Conservation (phyloP, 2,329 filamentous ascomycete species). For the Camillea tinctor region DNA sequence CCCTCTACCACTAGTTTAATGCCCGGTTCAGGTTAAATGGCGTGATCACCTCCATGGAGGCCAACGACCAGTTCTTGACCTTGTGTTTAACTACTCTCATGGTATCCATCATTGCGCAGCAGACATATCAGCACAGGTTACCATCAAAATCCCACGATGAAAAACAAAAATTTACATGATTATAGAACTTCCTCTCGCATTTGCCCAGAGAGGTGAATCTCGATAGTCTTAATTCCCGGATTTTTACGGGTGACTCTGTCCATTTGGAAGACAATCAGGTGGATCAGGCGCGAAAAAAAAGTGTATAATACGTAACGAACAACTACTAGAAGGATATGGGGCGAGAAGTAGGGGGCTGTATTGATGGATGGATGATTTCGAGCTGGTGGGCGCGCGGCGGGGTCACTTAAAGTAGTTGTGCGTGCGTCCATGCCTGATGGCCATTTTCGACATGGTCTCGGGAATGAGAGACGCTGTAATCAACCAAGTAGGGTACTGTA, state of each 20-base stretch:
- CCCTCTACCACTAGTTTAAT: conserved; percentile 22
- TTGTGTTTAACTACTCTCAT: conserved; percentile 13
- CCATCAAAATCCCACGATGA: neutral
- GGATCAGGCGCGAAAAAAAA: conserved; percentile 9
- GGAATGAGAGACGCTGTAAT: conserved; percentile 16
- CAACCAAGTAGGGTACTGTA: conserved; percentile 14
- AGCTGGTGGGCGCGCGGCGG: conserved; percentile 2
- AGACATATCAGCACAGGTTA: conserved; percentile 2
- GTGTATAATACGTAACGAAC: conserved; percentile 17
- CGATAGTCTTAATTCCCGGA: conserved; percentile 7
- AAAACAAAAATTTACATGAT: conserved; percentile 14
- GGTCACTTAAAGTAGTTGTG: conserved; percentile 1
- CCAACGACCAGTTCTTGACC: conserved; percentile 6
- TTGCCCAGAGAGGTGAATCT: conserved; percentile 4
- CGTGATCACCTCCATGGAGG: conserved; percentile 6
- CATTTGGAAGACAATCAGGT: conserved; percentile 5
- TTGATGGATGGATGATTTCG: conserved; percentile 3
- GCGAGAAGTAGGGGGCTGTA: conserved; percentile 6
- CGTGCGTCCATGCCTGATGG: neutral
- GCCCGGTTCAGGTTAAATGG: conserved; percentile 5
- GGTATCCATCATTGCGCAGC: conserved; percentile 8
- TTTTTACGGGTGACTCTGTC: conserved; percentile 5
- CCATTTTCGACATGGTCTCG: neutral
- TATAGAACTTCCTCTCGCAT: conserved; percentile 22
- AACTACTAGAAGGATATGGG: conserved; percentile 14